These are phyloP conservation scores for Colletotrichum viniferum DNA, from an alignment of 2,329 filamentous ascomycete species.

Conservation along the genomic window DNA sequence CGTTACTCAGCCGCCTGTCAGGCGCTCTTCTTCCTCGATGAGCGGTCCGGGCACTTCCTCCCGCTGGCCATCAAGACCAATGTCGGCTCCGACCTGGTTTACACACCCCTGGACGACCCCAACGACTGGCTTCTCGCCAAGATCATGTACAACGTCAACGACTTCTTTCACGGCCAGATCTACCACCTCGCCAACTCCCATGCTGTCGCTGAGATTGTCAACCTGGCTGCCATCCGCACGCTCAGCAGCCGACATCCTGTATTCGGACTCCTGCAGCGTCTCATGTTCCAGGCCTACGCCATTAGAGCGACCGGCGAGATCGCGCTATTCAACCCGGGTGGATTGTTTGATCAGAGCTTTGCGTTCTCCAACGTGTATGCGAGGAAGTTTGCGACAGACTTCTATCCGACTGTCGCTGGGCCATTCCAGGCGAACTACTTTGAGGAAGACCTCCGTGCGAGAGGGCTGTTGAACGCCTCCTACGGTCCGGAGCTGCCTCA, in stretches of 20 bases:
- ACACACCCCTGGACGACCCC: slow-evolving; percentile 47
- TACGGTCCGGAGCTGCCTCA: background rate
- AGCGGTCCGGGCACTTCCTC: background rate
- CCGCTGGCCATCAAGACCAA: background rate
- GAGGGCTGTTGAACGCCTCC: background rate
- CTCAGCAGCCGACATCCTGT: slow-evolving; percentile 50
- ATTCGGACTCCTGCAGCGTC: slow-evolving; percentile 32
- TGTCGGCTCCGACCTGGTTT: slow-evolving; percentile 27
- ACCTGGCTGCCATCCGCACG: slow-evolving; percentile 49
- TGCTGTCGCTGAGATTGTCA: slow-evolving; percentile 45
- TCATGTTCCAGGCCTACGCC: background rate
- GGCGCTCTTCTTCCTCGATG: background rate
- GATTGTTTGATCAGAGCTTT: background rate
- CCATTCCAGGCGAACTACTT: background rate
- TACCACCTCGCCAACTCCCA: slow-evolving; percentile 49
- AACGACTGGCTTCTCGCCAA: slow-evolving; percentile 58
- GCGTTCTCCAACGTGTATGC: background rate
- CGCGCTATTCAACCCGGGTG: background rate
- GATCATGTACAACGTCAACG: slow-evolving; percentile 52
- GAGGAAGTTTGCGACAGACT: background rate
- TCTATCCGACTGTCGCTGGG: fast-evolving
- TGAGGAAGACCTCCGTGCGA: background rate
- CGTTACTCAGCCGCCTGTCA: background rate
- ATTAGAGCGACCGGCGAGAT: background rate
- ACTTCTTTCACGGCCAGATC: slow-evolving; percentile 49